Percentiles rank a stretch among this genome's conserved stretches.
Conservation (phyloP, 805 yeast genomes). For the Torulaspora maleeae region DNA sequence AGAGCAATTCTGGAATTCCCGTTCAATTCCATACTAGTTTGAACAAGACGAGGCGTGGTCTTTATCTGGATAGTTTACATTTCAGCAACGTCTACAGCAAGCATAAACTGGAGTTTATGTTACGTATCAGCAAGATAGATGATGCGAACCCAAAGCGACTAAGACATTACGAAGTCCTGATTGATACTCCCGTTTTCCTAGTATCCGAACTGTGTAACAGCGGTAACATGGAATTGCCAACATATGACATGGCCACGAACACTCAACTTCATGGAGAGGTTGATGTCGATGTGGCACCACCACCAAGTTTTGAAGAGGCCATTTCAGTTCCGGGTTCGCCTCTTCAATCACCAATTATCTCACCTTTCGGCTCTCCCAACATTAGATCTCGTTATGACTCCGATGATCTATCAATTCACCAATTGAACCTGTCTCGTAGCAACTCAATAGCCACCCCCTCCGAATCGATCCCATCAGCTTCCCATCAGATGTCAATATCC, state of each 20-base stretch:
- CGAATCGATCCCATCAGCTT: not conserved
- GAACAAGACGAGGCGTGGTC: conserved; percentile 33
- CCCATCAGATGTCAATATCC: conserved; percentile 5
- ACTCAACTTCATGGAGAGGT: conserved; percentile 5
- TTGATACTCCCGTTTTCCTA: conserved; percentile 66
- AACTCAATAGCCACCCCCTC: conserved; percentile 23
- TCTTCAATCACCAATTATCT: conserved; percentile 21
- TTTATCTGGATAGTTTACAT: conserved; percentile 59
- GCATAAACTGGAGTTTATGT: conserved; percentile 66
- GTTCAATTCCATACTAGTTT: conserved; percentile 23
- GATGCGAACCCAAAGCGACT: conserved; percentile 41
- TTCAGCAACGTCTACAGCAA: conserved; percentile 57
- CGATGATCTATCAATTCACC: conserved; percentile 22
- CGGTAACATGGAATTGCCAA: conserved; percentile 39
- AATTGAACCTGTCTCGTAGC: conserved; percentile 21
- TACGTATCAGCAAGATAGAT: conserved; percentile 62
- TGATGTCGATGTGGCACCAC: conserved; percentile 39
- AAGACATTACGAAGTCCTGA: conserved; percentile 76
- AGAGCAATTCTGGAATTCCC: conserved; percentile 19
- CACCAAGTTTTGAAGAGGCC: conserved; percentile 68
- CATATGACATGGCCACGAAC: conserved; percentile 30
- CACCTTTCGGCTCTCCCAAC: conserved; percentile 24
- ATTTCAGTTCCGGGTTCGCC: conserved; percentile 47
- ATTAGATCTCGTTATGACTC: conserved; percentile 15
- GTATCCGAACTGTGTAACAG: conserved; percentile 42